Evolutionary conservation across 345 rosid genomes (phyloP).

Genomic region (Turritis glabra): DNA sequence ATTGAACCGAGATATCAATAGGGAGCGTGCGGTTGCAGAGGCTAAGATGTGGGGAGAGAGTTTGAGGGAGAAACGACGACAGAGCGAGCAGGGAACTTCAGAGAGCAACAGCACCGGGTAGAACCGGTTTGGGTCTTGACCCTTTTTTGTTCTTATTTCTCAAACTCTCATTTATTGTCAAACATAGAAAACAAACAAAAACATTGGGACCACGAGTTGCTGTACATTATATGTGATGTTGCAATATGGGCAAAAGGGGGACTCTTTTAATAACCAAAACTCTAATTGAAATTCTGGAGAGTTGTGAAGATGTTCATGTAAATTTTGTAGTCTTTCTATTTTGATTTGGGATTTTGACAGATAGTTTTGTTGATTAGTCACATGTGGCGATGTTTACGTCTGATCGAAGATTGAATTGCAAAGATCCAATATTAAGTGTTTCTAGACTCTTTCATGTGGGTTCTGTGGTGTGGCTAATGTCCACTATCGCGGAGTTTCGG

Average conservation of each 20-base stretch:
- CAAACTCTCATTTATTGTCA: slow-evolving; percentile 32
- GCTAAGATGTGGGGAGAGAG: slow-evolving; percentile 99
- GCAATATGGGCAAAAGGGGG: slow-evolving; percentile 13
- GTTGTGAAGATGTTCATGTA: slow-evolving; percentile 7
- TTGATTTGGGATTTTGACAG: background rate
- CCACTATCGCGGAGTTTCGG: slow-evolving; percentile 39
- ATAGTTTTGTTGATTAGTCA: slow-evolving; percentile 11
- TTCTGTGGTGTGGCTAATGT: slow-evolving; percentile 33
- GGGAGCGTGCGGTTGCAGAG: slow-evolving; percentile 94
- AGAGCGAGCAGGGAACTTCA: slow-evolving; percentile 54
- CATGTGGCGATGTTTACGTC: slow-evolving; percentile 26
- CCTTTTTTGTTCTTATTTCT: slow-evolving; percentile 31
- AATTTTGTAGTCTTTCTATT: background rate
- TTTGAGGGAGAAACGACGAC: slow-evolving; percentile 86
- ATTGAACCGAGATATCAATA: slow-evolving; percentile 68
- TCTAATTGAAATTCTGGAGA: slow-evolving; percentile 13
- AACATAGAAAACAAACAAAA: slow-evolving; percentile 32
- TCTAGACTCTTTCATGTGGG: slow-evolving; percentile 25
- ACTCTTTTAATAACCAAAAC: slow-evolving; percentile 22
- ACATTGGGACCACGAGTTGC: slow-evolving; percentile 20
- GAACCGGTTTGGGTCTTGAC: slow-evolving; percentile 14
- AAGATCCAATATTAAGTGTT: slow-evolving; percentile 36
- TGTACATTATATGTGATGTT: slow-evolving; percentile 43
- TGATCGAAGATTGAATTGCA: slow-evolving; percentile 32
- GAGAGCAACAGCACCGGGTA: slow-evolving; percentile 39